Evolutionary conservation across 805 yeast genomes (phyloP), one percentile per base, ranked within the genome.

Genomic region (Monosporozyma yasuniensis): DNA sequence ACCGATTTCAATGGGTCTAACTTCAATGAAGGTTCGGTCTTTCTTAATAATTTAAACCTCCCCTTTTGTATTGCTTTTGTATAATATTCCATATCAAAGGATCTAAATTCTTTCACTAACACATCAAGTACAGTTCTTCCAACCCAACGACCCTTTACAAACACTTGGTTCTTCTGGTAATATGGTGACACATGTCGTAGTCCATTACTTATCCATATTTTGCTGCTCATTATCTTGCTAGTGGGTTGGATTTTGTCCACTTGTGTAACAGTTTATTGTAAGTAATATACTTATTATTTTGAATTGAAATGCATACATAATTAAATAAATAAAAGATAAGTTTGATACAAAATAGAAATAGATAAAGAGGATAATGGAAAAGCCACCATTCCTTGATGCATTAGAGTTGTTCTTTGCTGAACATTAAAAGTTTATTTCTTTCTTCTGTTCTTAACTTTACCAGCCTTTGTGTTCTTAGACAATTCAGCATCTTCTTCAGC

Each of bases 131-230:
- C 60, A 1, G 72, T 59, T 47, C 62, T 64, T 2, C 64, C 61
- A 8, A 68, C 54, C 78, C 79, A 75, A 47, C 80, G 57, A 1
- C 76, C 76, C 54, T 74, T 75, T 3, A 69, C 75, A 28, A 68
- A 64, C 3, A 71, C 64, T 14, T 57, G 53, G 22, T 72, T 66
- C 0, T 60, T 61, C 44, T 64, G 64, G 47, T 65, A 69, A 51
- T 74, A 74, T 2, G 80, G 79, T 47, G 61, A 56, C 12, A 75
- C 71, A 25, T 64, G 59, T 22, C 77, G 57, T 11, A 74, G 56
- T 0, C 75, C 76, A 50, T 66, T 60, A 21, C 58, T 16, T 5
- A 53, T 2, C 28, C 38, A 49, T 7, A 44, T 44, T 21, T 48
- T 51, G 6, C 27, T 18, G 9, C 19, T 25, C 55, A 53, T 53